Base-by-base conservation (phyloP, 192 early-diverging fungal genomes). In the Nowakowskiella sp. region DNA sequence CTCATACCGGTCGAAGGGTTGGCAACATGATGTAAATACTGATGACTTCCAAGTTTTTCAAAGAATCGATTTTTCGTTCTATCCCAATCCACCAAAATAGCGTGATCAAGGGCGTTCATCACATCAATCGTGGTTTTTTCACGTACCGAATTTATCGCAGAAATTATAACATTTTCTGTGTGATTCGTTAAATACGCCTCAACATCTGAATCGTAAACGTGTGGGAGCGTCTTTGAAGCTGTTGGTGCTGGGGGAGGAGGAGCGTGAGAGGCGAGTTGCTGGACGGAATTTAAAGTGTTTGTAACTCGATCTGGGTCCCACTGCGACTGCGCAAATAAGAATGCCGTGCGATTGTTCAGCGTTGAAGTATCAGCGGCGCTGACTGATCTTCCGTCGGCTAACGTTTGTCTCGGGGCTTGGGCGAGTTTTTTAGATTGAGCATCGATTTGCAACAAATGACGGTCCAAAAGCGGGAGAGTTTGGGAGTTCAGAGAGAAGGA, bases 391-490 rank as follows among this genome's bases (percentile, higher is more conserved):
- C 51, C 2, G 60, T 55, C 21, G 42, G 47, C 9, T 49, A 56
- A 4, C 52, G 34, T 47, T 62, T 53, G 56, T 54, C 16, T 16
- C 36, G 50, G 42, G 59, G 62, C 26, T 27, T 21, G 31, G 2
- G 63, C 54, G 7, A 65, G 58, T 19, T 72, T 68, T 31, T 85
- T 78, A 6, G 91, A 88, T 48, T 91, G 85, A 9, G 80, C 64
- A 57, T 89, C 89, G 46, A 98, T 90, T 73, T 94, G 86, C 65
- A 84, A 84, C 21, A 98, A 77, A 42, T 85, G 86, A 28, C 92
- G 78, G 52, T 91, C 79, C 49, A 98, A 77, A 5, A 81, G 63
- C 4, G 90, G 85, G 36, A 92, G 62, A 33, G 39, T 22, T 3
- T 83, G 81, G 3, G 77, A 62, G 6, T 70, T 62, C 8, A 76